Percentiles rank a stretch among this genome's conserved stretches.
Evolutionary conservation across 345 rosid species (phyloP).

Genomic region (Lepidium didymum): DNA sequence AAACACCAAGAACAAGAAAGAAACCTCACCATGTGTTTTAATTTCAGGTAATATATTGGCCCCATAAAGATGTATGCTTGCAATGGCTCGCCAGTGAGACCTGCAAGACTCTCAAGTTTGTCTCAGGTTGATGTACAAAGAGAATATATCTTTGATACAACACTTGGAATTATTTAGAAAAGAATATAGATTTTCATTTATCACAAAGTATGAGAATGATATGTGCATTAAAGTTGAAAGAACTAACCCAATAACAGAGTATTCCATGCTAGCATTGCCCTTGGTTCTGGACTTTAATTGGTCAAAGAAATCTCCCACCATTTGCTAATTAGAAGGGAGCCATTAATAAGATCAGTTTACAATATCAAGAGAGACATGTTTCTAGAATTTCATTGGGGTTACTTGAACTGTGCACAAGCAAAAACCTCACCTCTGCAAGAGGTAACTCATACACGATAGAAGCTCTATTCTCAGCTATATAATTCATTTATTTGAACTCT

Average conservation of each 20-base stretch:
- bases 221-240: neutral
- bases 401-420: conserved; percentile 6
- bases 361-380: neutral
- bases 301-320: conserved; percentile 99
- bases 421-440: conserved; percentile 66
- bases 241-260: conserved; percentile 71
- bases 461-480: conserved; percentile 40
- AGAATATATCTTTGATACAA: too few species aligned
- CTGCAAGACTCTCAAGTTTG: conserved; percentile 34
- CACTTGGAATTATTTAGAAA: neutral
- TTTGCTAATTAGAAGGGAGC: conserved; percentile 34
- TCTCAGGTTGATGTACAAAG: conserved; percentile 19
- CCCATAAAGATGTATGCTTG: conserved; percentile 95
- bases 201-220: too few species aligned
- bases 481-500: conserved; percentile 65
- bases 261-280: conserved; percentile 99
- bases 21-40: conserved; percentile 86
- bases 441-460: conserved; percentile 81
- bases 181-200: neutral
- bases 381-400: neutral
- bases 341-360: neutral
- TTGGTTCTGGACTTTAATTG: conserved; percentile 90
- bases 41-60: conserved; percentile 93
- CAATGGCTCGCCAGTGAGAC: conserved; percentile 79
- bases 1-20: neutral